phyloP scores from a whole-genome alignment of 164 flowering plant species.

The Nelumbo lutea region DNA sequence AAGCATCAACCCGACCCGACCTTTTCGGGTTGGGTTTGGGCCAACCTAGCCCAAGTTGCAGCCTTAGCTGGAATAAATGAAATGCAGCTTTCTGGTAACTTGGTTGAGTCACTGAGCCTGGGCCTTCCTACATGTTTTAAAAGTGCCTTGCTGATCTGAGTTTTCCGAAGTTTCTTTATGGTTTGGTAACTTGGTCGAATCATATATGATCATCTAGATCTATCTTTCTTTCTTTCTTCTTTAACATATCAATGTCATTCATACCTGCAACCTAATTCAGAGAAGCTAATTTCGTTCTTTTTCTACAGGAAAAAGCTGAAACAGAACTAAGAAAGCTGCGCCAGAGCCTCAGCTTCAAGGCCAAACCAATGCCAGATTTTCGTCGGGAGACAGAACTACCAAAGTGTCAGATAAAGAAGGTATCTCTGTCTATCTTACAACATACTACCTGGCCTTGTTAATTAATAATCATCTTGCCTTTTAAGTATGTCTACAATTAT shows the following conservation, averaged over 20 bases:
- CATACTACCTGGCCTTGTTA: not conserved
- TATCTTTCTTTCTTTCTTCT: not conserved
- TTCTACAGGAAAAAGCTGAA: constrained; percentile 39
- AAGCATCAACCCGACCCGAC: too few species aligned
- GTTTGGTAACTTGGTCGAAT: not conserved
- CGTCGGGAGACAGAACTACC: constrained; percentile 18
- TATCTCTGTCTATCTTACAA: constrained; percentile 7
- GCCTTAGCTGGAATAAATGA: not conserved
- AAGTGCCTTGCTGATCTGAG: not conserved
- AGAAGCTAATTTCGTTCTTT: not conserved
- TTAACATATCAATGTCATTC: too few species aligned
- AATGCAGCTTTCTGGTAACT: not conserved
- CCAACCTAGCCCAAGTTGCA: too few species aligned
- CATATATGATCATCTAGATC: not conserved
- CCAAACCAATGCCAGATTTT: constrained; percentile 29
- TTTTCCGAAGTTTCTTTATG: not conserved
- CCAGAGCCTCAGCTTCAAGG: constrained; percentile 30
- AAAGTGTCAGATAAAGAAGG: constrained; percentile 35
- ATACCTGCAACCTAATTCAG: too few species aligned
- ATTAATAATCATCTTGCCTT: constrained; percentile 4
- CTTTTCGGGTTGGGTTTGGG: too few species aligned
- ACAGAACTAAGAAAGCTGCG: constrained; percentile 21
- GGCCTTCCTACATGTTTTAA: not conserved
- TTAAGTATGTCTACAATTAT: too few species aligned
- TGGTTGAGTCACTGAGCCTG: not conserved